These are phyloP conservation scores for Penicillium paradoxum DNA, from an alignment of 495 filamentous ascomycete genomes.

Conservation along the genomic window DNA sequence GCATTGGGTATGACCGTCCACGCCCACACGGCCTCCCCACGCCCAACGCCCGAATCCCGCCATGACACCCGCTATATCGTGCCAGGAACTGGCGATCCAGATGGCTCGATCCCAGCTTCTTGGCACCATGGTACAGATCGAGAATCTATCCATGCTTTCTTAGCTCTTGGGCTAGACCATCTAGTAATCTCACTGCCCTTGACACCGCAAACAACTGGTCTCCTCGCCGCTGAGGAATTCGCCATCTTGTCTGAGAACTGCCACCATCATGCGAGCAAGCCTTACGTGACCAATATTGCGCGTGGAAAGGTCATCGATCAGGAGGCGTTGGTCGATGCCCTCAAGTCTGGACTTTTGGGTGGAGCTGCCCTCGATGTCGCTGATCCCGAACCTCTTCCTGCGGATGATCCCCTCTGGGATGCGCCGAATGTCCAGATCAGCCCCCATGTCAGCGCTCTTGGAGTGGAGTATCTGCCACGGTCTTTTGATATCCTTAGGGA, in stretches of 20 bases:
- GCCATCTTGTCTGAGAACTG: slow-evolving; percentile 51
- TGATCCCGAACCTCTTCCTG: slow-evolving; percentile 75
- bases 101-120: slow-evolving; percentile 61
- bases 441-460: slow-evolving; percentile 69
- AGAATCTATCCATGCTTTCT: slow-evolving; percentile 57
- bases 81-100: slow-evolving; percentile 70
- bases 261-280: slow-evolving; percentile 14
- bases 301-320: slow-evolving; percentile 69
- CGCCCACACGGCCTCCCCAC: slow-evolving; percentile 70
- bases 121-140: slow-evolving; percentile 70
- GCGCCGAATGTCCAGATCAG: slow-evolving; percentile 69
- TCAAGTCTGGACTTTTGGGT: slow-evolving; percentile 41
- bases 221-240: slow-evolving; percentile 64
- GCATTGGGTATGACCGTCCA: slow-evolving; percentile 77
- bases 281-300: slow-evolving; percentile 68
- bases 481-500: slow-evolving; percentile 54
- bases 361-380: slow-evolving; percentile 83
- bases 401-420: slow-evolving; percentile 66
- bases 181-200: slow-evolving; percentile 72
- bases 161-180: slow-evolving; percentile 65
- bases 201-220: slow-evolving; percentile 58
- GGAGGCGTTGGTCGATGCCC: slow-evolving; percentile 57
- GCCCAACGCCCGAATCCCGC: slow-evolving; percentile 49
- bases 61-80: slow-evolving; percentile 64
- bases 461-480: slow-evolving; percentile 53